phyloP scores from a whole-genome alignment of 1,284 basidiomycete species.

The Wolfiporia cocos region DNA sequence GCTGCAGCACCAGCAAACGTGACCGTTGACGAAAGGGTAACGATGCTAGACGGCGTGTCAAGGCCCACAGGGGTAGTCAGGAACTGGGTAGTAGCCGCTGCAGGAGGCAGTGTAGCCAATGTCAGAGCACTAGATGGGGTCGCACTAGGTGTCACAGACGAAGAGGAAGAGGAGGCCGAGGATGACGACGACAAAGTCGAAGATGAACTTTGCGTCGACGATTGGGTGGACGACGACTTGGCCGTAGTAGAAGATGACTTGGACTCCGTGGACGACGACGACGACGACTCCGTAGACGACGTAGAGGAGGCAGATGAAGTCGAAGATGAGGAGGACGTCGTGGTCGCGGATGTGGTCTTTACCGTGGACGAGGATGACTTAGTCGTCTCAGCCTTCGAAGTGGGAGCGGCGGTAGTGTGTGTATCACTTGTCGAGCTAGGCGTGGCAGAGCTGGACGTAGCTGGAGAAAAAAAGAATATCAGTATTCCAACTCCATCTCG shows the following conservation, averaged over 20 bases:
- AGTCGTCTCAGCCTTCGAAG: not conserved
- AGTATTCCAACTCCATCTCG: too few species aligned
- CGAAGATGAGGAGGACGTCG: constrained; percentile 7
- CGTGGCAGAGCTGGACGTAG: too few species aligned
- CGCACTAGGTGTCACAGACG: constrained; percentile 4
- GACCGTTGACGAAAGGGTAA: not conserved
- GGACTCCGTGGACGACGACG: constrained; percentile 3
- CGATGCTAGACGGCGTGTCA: not conserved
- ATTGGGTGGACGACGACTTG: constrained; percentile 1
- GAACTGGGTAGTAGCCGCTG: constrained; percentile 1
- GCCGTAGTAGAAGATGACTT: not conserved
- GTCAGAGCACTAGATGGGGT: constrained; percentile 3
- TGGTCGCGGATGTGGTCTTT: constrained; percentile 1
- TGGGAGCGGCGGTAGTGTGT: not conserved
- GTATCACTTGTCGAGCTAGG: too few species aligned
- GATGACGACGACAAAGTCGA: constrained; percentile 4
- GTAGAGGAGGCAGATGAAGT: too few species aligned
- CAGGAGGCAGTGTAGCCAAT: not conserved
- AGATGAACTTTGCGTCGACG: constrained; percentile 4
- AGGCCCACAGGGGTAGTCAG: not conserved
- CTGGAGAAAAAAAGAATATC: too few species aligned
- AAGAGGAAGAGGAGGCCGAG: constrained; percentile 2
- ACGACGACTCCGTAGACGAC: too few species aligned
- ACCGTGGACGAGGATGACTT: not conserved
- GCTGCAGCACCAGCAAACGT: constrained; percentile 9